These are phyloP conservation scores for Pestalotiopsis sp. DNA, from an alignment of 2,329 filamentous ascomycete genomes.

Conservation along the genomic window DNA sequence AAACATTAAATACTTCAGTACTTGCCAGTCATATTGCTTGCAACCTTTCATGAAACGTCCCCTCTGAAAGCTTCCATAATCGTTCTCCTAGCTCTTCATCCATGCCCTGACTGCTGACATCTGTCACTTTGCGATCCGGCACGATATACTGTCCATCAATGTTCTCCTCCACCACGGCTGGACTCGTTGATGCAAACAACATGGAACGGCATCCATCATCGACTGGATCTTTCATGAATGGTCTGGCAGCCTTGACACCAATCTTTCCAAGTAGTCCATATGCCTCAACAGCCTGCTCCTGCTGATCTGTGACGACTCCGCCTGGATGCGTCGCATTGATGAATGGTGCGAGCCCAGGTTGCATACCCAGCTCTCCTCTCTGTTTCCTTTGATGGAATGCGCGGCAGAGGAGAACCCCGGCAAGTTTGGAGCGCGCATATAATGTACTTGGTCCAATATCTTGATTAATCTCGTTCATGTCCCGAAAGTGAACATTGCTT, in stretches of 20 bases:
- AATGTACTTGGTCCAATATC: conserved; percentile 31
- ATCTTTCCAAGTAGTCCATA: conserved; percentile 50
- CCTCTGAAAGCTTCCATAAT: conserved; percentile 47
- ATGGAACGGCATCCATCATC: conserved; percentile 48
- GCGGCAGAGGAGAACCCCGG: conserved; percentile 47
- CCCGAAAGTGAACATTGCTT: conserved; percentile 27
- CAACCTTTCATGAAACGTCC: conserved; percentile 43
- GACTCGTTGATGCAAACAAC: conserved; percentile 49
- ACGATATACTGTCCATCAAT: conserved; percentile 52
- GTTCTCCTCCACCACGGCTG: conserved; percentile 42
- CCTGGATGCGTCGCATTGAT: conserved; percentile 54
- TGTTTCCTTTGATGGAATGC: conserved; percentile 41
- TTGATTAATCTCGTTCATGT: conserved; percentile 47
- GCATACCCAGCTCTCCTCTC: conserved; percentile 33
- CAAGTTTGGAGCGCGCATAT: conserved; percentile 30
- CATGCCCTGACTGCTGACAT: conserved; percentile 42
- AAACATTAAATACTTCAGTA: background rate
- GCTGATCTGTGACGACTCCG: conserved; percentile 41
- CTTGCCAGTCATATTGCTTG: background rate
- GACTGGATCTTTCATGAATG: conserved; percentile 52
- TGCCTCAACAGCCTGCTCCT: conserved; percentile 37
- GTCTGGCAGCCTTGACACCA: conserved; percentile 38
- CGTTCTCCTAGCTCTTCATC: conserved; percentile 44
- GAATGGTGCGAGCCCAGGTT: conserved; percentile 38
- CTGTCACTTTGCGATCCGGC: conserved; percentile 48